Evolutionary conservation across 768 basidiomycete species (phyloP), one percentile per base, ranked within the genome.

Genomic region (Galerina sulciceps): DNA sequence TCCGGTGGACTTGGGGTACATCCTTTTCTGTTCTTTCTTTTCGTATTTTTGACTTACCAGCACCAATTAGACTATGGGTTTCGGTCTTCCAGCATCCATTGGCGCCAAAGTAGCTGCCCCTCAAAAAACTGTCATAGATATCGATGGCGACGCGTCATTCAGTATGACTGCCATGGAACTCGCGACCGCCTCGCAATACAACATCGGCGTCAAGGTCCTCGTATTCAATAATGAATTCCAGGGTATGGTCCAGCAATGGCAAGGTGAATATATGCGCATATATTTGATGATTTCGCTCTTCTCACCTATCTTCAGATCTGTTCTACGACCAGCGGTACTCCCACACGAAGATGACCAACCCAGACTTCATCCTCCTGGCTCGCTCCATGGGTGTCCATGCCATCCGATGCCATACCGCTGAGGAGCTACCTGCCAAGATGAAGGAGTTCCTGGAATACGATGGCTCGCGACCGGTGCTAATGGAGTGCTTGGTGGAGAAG

Each of bases 151-250:
- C 71, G 97, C 97, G 0, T 96, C 94, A 18, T 96, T 99, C 78
- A 94, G 92, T 69, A 99, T 99, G 97, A 99, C 97, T 1, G 96
- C 95, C 0, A 99, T 99, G 97, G 97, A 99, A 76, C 87, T 99
- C 51, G 88, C 89, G 20, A 99, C 97, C 0, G 97, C 97, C 4
- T 82, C 91, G 22, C 93, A 96, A 69, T 94, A 84, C 77, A 75
- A 84, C 69, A 97, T 99, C 62, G 96, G 97, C 58, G 94, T 98
- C 70, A 99, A 99, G 77, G 90, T 94, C 40, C 80, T 97, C 64
- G 76, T 97, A 20, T 75, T 98, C 67, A 96, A 97, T 81, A 98
- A 97, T 75, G 94, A 96, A 70, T 97, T 95, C 84, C 96, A 97
- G 74, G 97, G 97, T 54, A 99, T 99, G 97, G 97, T 99, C 11